Evolutionary conservation across 2,329 filamentous ascomycete genomes (phyloP).

Genomic region (Cadophora sp.): DNA sequence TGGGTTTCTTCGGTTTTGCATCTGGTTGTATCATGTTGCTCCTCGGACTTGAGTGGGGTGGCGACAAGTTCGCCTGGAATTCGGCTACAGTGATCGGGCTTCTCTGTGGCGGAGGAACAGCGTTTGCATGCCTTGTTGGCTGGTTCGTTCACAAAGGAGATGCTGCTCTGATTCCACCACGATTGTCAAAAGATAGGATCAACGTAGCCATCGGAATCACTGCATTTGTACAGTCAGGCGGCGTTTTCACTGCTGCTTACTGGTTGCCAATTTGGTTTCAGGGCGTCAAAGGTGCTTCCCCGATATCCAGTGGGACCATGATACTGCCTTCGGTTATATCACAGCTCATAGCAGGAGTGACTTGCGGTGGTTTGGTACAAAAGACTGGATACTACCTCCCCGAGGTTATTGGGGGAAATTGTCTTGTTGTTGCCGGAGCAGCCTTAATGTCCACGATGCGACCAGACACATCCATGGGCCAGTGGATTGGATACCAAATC

Average conservation of each 20-base stretch:
- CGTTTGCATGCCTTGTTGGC: neutral
- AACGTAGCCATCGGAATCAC: neutral
- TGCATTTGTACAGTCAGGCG: neutral
- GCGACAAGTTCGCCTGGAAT: neutral
- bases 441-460: neutral
- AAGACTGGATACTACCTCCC: slow-evolving; percentile 1
- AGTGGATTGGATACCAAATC: neutral
- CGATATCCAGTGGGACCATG: neutral
- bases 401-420: neutral
- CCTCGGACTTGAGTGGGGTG: neutral
- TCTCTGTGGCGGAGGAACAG: neutral
- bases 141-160: neutral
- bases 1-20: neutral
- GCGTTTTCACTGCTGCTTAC: neutral
- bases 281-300: neutral
- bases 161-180: neutral
- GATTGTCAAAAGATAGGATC: neutral
- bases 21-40: neutral
- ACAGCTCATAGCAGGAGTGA: neutral
- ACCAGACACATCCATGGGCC: neutral
- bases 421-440: neutral
- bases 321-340: neutral
- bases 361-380: neutral
- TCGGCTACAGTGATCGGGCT: neutral
- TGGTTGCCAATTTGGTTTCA: neutral